These are phyloP conservation scores for Colletotrichum sp. DNA, from an alignment of 2,329 filamentous ascomycete species.

Conservation along the genomic window DNA sequence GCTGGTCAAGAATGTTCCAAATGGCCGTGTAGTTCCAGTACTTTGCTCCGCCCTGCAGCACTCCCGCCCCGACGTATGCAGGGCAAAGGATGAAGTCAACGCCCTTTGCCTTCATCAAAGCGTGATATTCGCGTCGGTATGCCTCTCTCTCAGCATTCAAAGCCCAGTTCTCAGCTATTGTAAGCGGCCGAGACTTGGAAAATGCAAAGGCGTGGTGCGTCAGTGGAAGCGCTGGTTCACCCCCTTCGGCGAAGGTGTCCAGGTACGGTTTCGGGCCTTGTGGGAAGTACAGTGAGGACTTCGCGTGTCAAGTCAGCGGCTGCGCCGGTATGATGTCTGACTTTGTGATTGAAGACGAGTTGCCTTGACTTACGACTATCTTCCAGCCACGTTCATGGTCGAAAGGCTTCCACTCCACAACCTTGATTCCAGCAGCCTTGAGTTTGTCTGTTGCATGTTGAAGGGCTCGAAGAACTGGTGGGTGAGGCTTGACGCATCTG, in stretches of 20 bases:
- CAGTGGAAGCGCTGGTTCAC: background rate
- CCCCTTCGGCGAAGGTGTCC: background rate
- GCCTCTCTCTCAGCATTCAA: background rate
- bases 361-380: background rate
- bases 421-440: slow-evolving; percentile 49
- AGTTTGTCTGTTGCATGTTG: slow-evolving; percentile 46
- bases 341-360: background rate
- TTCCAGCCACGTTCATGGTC: slow-evolving; percentile 35
- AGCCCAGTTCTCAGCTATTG: background rate
- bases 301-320: accelerated
- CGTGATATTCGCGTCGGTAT: slow-evolving; percentile 6
- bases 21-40: slow-evolving; percentile 10
- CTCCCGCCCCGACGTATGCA: background rate
- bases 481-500: slow-evolving; percentile 53
- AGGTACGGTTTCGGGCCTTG: slow-evolving; percentile 6
- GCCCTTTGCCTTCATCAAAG: background rate
- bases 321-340: background rate
- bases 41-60: slow-evolving; percentile 2
- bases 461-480: slow-evolving; percentile 65
- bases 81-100: slow-evolving; percentile 10
- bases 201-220: background rate
- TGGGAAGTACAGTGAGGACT: slow-evolving; percentile 1
- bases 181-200: background rate
- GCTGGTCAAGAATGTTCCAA: slow-evolving; percentile 8
- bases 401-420: slow-evolving; percentile 56